Evolutionary conservation across 306 rosid species (phyloP), one percentile per base, ranked within the genome.

Genomic region (Abrus pulchellus): DNA sequence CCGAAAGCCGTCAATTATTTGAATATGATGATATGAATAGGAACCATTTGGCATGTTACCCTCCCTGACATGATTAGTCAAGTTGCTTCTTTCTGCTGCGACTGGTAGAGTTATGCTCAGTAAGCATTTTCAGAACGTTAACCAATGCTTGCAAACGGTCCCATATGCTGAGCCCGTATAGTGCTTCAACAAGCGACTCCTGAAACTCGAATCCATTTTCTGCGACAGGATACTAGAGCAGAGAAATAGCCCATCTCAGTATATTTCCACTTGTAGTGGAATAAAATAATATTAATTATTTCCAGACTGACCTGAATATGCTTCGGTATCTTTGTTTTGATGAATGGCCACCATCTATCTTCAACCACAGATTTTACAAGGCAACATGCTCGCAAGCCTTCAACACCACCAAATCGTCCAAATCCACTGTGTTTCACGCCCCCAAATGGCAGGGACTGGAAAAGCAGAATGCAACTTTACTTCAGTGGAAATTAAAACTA

Each of bases 341-440:
- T 72, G 77, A 81, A 82, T 7, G 97, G 96, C 98, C 99, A 95
- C 96, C 96, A 93, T 82, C 98, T 87, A 85, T 95, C 97, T 89
- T 95, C 99, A 5, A 88, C 97, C 28, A 95, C 98, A 82, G 99
- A 82, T 87, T 93, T 93, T 73, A 92, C 94, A 33, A 93, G 94
- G 88, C 99, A 95, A 83, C 99, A 95, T 9, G 97, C 99, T 61
- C 99, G 91, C 88, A 95, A 74, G 69, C 99, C 99, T 86, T 95
- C 98, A 3, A 85, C 84, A 32, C 99, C 99, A 80, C 90, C 97
- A 36, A 95, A 93, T 84, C 99, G 88, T 74, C 99, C 99, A 84
- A 95, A 95, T 79, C 99, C 98, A 66, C 98, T 93, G 79, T 92
- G 87, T 85, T 95, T 95, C 54, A 93, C 93, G 0, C 98, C 99